A percentile compares a stretch with the other conserved stretches of the same genome.
These are phyloP conservation scores for Phytopythium montanum DNA, from an alignment of 352 stramenopile species.

Conservation along the genomic window DNA sequence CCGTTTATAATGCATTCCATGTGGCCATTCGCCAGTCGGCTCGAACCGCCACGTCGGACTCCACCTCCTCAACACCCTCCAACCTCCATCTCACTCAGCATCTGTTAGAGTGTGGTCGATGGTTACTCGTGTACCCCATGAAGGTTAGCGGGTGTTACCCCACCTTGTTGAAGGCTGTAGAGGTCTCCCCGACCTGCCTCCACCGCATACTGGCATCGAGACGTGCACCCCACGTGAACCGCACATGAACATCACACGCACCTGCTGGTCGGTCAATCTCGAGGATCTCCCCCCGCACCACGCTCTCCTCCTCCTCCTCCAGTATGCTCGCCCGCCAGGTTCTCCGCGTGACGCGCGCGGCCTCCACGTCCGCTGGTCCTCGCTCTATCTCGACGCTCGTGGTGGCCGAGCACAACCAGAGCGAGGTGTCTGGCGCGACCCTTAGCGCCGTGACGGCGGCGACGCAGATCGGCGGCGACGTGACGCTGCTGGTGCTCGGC, in stretches of 20 bases:
- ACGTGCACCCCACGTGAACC: neutral
- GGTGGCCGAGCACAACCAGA: conserved; percentile 84
- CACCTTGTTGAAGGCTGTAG: neutral
- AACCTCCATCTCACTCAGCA: neutral
- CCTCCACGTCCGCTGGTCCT: conserved; percentile 23
- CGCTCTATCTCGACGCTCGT: conserved; percentile 77
- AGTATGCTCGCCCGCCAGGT: conserved; percentile 38
- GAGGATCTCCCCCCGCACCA: neutral
- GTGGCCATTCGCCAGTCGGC: neutral
- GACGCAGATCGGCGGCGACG: conserved; percentile 73
- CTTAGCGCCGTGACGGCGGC: conserved; percentile 87
- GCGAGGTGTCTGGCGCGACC: conserved; percentile 64
- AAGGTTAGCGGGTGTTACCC: neutral
- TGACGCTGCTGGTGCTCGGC: conserved; percentile 75
- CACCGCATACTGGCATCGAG: neutral
- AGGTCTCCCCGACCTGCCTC: neutral
- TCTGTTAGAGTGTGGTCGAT: neutral
- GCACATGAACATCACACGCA: neutral
- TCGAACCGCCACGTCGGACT: neutral
- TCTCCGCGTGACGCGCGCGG: conserved; percentile 31
- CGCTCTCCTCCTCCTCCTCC: neutral
- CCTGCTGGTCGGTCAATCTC: neutral
- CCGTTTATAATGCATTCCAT: neutral
- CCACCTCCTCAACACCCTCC: neutral
- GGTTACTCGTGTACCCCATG: neutral